Evolutionary conservation across 2,329 filamentous ascomycete genomes (phyloP).

Genomic region (Cercospora zeae-maydis): DNA sequence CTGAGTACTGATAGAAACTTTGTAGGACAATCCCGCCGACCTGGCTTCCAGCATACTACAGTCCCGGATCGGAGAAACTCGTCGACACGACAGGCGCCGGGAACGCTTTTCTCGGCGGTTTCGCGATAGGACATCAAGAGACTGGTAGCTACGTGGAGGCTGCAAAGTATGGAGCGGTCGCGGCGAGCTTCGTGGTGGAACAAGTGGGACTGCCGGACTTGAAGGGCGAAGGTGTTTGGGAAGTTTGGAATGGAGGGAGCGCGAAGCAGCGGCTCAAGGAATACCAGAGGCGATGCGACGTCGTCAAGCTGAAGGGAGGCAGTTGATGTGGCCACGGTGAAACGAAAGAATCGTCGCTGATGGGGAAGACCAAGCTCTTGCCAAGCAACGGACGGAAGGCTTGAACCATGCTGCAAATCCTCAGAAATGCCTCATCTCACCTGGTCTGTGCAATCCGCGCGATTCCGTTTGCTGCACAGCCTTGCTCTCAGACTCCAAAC

Average conservation of each 20-base stretch:
- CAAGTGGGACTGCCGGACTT: constrained; percentile 40
- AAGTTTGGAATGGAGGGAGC: constrained; percentile 47
- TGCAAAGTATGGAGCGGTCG: constrained; percentile 28
- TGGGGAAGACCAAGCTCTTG: not conserved
- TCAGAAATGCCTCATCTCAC: not conserved
- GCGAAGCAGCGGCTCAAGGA: constrained; percentile 41
- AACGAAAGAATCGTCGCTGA: no score
- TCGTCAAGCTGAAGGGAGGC: not conserved
- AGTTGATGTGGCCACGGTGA: not conserved
- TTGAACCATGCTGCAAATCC: not conserved
- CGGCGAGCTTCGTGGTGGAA: constrained; percentile 30
- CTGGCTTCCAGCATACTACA: constrained; percentile 28
- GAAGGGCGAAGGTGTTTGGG: constrained; percentile 33
- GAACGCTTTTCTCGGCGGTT: constrained; percentile 31
- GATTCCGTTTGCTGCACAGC: not conserved
- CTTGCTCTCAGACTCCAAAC: not conserved
- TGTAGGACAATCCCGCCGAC: not conserved
- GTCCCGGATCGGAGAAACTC: constrained; percentile 14
- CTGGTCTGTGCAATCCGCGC: not conserved
- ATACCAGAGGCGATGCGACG: constrained; percentile 2
- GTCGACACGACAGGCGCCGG: constrained; percentile 32
- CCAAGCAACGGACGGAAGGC: not conserved
- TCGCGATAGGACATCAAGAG: constrained; percentile 25
- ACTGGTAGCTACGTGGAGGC: constrained; percentile 21
- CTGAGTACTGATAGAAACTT: not conserved